Evolutionary conservation across 106 monocot genomes (phyloP).

Genomic region (Phalaenopsis aphrodite): DNA sequence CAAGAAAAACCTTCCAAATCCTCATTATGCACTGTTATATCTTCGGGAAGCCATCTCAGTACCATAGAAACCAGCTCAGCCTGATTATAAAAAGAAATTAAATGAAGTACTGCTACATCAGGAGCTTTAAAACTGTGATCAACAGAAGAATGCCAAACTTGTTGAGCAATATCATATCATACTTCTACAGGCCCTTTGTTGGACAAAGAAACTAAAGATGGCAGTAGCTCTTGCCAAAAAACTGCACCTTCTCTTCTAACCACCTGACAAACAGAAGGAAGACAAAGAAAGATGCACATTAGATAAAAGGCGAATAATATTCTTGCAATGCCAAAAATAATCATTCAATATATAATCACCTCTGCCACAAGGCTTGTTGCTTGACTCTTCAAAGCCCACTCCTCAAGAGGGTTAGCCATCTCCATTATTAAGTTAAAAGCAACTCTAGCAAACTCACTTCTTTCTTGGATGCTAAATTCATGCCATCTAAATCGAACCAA

Average conservation of each 20-base stretch:
- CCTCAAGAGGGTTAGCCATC: slow-evolving; percentile 61
- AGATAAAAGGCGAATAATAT: not conserved
- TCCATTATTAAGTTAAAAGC: slow-evolving; percentile 54
- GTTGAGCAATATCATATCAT: slow-evolving; percentile 3
- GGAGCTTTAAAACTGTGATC: slow-evolving; percentile 8
- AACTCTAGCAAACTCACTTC: slow-evolving; percentile 66
- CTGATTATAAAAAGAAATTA: slow-evolving; percentile 24
- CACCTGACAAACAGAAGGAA: slow-evolving; percentile 35
- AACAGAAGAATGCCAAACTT: slow-evolving; percentile 2
- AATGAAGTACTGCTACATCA: slow-evolving; percentile 8
- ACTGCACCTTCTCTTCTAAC: slow-evolving; percentile 77
- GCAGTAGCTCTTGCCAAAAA: slow-evolving; percentile 80
- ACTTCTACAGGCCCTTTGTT: slow-evolving; percentile 87
- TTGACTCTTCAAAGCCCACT: slow-evolving; percentile 97
- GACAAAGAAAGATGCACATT: slow-evolving; percentile 4
- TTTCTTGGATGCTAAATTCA: slow-evolving; percentile 54
- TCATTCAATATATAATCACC: slow-evolving; percentile 29
- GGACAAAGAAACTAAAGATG: slow-evolving; percentile 69
- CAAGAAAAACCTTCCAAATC: slow-evolving; percentile 78
- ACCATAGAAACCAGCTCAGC: slow-evolving; percentile 95
- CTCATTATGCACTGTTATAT: slow-evolving; percentile 99
- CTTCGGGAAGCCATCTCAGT: slow-evolving; percentile 99
- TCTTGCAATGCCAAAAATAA: slow-evolving; percentile 1
- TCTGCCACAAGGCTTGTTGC: slow-evolving; percentile 89
- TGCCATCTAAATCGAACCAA: slow-evolving; percentile 95